Evolutionary conservation across 257 asterid genomes (phyloP).

Genomic region (Osmanthus fragrans): DNA sequence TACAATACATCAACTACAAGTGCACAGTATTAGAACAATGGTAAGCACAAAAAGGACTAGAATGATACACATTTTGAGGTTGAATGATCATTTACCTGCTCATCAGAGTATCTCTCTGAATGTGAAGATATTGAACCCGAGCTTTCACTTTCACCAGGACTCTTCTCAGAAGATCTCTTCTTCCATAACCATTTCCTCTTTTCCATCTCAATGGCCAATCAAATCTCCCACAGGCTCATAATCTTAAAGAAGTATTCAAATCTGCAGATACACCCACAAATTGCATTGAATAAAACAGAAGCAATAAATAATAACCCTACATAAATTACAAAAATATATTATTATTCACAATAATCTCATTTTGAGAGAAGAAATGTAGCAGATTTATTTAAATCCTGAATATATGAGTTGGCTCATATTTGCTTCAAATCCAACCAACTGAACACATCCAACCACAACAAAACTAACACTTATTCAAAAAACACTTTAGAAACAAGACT

Average conservation of each 20-base stretch:
- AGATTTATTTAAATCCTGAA: constrained; percentile 24
- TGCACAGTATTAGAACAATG: not conserved
- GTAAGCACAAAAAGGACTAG: not conserved
- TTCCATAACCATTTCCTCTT: constrained; percentile 82
- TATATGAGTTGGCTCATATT: constrained; percentile 33
- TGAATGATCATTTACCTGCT: constrained; percentile 41
- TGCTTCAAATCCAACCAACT: constrained; percentile 44
- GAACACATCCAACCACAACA: constrained; percentile 21
- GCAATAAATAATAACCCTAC: not conserved
- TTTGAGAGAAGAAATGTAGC: constrained; percentile 7
- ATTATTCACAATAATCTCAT: not conserved
- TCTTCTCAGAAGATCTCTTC: constrained; percentile 61
- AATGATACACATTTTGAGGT: not conserved
- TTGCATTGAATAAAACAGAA: constrained; percentile 17
- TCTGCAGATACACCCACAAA: constrained; percentile 29
- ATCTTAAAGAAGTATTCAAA: constrained; percentile 8
- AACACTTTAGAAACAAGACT: constrained; percentile 17
- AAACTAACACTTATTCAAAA: constrained; percentile 3
- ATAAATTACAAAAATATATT: not conserved
- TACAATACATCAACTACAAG: constrained; percentile 5
- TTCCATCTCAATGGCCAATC: constrained; percentile 43
- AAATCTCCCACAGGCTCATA: constrained; percentile 22
- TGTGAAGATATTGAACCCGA: constrained; percentile 61
- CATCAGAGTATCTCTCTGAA: constrained; percentile 68
- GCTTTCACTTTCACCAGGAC: constrained; percentile 74